Base-by-base conservation (phyloP, 2,329 filamentous ascomycete species). In the Cryphonectria parasitica region DNA sequence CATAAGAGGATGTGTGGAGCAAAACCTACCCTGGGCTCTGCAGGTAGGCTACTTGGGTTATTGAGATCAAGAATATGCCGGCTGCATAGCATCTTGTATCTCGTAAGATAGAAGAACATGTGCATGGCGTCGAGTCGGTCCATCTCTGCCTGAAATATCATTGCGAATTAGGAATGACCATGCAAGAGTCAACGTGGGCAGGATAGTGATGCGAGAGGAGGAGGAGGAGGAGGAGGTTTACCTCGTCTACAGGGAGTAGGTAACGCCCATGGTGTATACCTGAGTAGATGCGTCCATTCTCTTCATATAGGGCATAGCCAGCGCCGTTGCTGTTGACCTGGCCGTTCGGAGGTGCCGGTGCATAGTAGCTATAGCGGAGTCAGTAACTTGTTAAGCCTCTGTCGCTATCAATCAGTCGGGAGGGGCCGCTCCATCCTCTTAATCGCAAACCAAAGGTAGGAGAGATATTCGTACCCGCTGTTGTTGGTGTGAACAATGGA, bases 41-140 rank as follows among this genome's bases (percentile, higher is more conserved):
- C 19, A 19, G 66, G 58, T 39, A 43, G 28, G 10, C 3, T 28
- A 25, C 19, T n/a, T 34, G 68, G 61, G 4, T 67, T n/a, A 17
- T 61, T 49, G 28, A 72, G 41, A 31, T 54, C 43, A n/a, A 72
- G 58, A 22, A 54, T 45, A 3, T 67, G 68, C 41, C 54, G 45
- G 52, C 69, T 67, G 62, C 70, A 72, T 8, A 72, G 66, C 13
- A 52, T n/a, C 17, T 72, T 66, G n/a, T 39, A 3, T 25, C 88
- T 84, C 70, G 85, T 85, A 31, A 87, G 86, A 43, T 83, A 81
- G 74, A 89, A 85, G 73, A 90, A 78, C 75, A 88, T 87, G 79
- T 90, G 87, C 78, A 88, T 87, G 66, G 89, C 86, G 77, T 90
- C 88, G 75, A 90, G 84, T 72, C 87, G 86, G 77, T 89, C 87